These are phyloP conservation scores for Zygotorulaspora florentina DNA, from an alignment of 805 yeast species.

Conservation along the genomic window DNA sequence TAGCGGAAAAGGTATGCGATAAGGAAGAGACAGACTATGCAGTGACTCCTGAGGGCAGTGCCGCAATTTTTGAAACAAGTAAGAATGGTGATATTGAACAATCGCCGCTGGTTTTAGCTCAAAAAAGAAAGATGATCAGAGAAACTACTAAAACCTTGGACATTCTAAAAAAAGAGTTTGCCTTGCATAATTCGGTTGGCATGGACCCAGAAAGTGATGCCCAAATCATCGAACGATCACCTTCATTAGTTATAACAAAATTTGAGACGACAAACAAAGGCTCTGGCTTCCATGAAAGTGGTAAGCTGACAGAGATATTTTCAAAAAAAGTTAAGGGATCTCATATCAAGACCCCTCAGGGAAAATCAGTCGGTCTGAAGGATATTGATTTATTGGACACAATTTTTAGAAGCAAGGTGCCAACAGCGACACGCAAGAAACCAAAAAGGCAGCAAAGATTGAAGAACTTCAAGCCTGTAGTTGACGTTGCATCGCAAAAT, in stretches of 20 bases:
- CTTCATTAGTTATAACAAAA: conserved; percentile 21
- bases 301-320: background rate
- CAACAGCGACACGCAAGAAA: conserved; percentile 2
- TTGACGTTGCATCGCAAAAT: conserved; percentile 23
- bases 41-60: conserved; percentile 4
- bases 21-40: conserved; percentile 1
- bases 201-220: conserved; percentile 3
- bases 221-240: conserved; percentile 5
- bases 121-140: conserved; percentile 23
- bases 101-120: conserved; percentile 24
- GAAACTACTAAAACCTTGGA: conserved; percentile 18
- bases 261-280: conserved; percentile 2
- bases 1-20: background rate
- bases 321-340: background rate
- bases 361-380: conserved; percentile 15
- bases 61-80: background rate
- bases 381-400: conserved; percentile 26
- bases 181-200: conserved; percentile 4
- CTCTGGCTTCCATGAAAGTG: background rate
- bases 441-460: conserved; percentile 17
- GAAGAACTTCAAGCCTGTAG: conserved; percentile 16
- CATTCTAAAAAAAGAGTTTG: conserved; percentile 14
- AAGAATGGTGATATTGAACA: conserved; percentile 15
- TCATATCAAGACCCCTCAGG: conserved; percentile 5
- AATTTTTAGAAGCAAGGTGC: conserved; percentile 17